Conservation (phyloP, 805 yeast species). For the Tetrapisispora phaffii region DNA sequence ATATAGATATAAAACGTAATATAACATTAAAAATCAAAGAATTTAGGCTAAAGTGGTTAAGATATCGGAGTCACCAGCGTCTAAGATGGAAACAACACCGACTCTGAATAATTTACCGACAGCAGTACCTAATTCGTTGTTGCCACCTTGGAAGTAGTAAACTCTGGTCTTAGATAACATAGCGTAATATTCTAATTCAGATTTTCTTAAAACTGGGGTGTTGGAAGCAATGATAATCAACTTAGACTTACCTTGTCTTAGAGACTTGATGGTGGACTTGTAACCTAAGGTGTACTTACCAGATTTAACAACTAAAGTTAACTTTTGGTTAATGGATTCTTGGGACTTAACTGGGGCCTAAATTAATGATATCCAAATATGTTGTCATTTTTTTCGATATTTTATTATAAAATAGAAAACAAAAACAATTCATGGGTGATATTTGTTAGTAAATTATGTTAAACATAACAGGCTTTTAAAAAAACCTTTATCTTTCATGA, state of each 20-base stretch:
- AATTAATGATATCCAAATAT: background rate
- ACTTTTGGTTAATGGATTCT: constrained; percentile 95
- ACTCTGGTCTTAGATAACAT: constrained; percentile 95
- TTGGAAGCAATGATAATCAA: constrained; percentile 95
- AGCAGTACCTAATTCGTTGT: constrained; percentile 99
- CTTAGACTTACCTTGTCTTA: constrained; percentile 99
- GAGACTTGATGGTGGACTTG: constrained; percentile 96
- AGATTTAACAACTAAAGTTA: constrained; percentile 95
- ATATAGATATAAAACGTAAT: constrained; percentile 1
- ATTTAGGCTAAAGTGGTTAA: constrained; percentile 48
- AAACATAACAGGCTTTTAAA: no score
- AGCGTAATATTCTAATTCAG: constrained; percentile 99
- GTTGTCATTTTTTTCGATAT: background rate
- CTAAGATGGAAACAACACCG: constrained; percentile 91
- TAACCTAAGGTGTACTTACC: constrained; percentile 99
- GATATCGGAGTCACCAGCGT: constrained; percentile 99
- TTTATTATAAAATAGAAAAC: background rate
- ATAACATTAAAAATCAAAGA: constrained; percentile 9
- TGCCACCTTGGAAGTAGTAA: constrained; percentile 99
- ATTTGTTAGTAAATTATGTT: background rate
- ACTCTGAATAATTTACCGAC: constrained; percentile 99
- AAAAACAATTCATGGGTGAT: background rate
- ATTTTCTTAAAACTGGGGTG: constrained; percentile 99
- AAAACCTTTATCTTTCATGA: no score
- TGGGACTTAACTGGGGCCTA: constrained; percentile 90